Evolutionary conservation across 2,329 filamentous ascomycete genomes (phyloP).

Genomic region (Colletotrichum brevisporum): DNA sequence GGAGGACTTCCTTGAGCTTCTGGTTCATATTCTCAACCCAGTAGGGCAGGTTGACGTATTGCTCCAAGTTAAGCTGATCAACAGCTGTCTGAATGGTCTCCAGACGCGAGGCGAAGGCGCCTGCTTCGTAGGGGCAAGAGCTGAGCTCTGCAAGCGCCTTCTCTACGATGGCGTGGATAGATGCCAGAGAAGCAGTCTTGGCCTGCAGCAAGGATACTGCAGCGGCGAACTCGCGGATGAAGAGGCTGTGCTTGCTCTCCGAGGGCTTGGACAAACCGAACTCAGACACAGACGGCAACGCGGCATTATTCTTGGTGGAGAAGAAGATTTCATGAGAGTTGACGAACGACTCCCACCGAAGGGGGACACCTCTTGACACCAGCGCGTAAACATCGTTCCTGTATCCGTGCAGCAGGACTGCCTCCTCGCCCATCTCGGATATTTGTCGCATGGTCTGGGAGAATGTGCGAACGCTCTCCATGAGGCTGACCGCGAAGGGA

Average conservation of each 20-base stretch:
- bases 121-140: constrained; percentile 84
- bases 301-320: constrained; percentile 63
- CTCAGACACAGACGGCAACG: constrained; percentile 55
- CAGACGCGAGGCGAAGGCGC: constrained; percentile 84
- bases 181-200: constrained; percentile 84
- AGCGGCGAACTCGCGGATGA: constrained; percentile 92
- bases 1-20: constrained; percentile 84
- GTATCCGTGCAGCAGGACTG: constrained; percentile 90
- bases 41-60: constrained; percentile 90
- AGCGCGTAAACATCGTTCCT: constrained; percentile 89
- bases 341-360: constrained; percentile 98
- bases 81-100: constrained; percentile 92
- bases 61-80: constrained; percentile 96
- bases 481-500: constrained; percentile 95
- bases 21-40: constrained; percentile 93
- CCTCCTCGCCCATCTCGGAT: constrained; percentile 86
- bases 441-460: constrained; percentile 91
- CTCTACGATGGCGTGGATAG: constrained; percentile 85
- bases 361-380: constrained; percentile 87
- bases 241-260: constrained; percentile 96
- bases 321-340: constrained; percentile 91
- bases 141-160: constrained; percentile 87
- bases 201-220: constrained; percentile 89
- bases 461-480: constrained; percentile 97
- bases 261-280: constrained; percentile 66